Base-by-base conservation (phyloP, 495 filamentous ascomycete species). In the Chaetomium cochliodes region DNA sequence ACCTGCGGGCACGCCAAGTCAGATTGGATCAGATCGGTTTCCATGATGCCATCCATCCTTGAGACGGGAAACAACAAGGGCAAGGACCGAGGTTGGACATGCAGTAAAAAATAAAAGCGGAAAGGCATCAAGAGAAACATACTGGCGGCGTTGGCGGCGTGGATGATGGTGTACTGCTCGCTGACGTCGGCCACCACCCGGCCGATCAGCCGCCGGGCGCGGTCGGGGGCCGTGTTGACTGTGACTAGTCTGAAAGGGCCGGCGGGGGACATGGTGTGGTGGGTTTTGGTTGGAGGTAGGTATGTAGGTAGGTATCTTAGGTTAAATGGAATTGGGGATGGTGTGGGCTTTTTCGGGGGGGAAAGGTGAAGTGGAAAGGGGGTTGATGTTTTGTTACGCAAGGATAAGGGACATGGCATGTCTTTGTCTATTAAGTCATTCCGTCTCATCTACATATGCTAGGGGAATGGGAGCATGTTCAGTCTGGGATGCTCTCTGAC, bases 181-280 rank as follows among this genome's bases (percentile, higher is more conserved):
- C 85, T 86, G 51, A 89, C 68, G 15, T 75, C 79, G 55, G 88
- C 84, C 28, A 82, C 79, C 8, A 88, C 71, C 5, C 81, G 79
- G 20, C 86, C 87, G 70, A 88, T 84, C 44, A 89, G 74, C 12
- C 76, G 73, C 72, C 85, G 82, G 44, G 87, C 87, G 37, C 87
- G 81, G 64, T 87, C 86, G 11, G 87, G 87, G 1, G 81, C 86
- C 52, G 82, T 90, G 78, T 89, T 89, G 68, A 90, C 87, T 13
- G 86, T 88, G 53, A 88, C 82, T 23, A 90, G 82, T 58, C 74
- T 82, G 74, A 80, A 89, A 20, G 85, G 84, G 41, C 84, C 85
- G 67, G 84, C 52, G 9, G 70, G 68, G 37, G 68, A 16, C 63
- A 68, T 68, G 41, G 33, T 64, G 16, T 30, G 33, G 33, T 37